phyloP scores from a whole-genome alignment of 2,329 filamentous ascomycete genomes.

The Cladobotryum protrusum region DNA sequence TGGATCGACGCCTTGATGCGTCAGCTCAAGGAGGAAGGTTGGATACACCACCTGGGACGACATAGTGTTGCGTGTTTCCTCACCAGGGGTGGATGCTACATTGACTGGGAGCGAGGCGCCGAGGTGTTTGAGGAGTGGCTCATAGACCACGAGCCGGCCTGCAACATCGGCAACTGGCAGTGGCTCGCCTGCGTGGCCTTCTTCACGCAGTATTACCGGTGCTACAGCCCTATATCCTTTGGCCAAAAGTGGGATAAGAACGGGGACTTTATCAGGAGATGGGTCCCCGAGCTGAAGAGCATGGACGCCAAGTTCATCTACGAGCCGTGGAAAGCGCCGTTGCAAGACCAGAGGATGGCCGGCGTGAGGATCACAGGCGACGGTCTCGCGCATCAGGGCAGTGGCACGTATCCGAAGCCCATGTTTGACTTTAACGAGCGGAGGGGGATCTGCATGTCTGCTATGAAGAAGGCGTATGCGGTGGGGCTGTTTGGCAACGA shows the following conservation, averaged over 20 bases:
- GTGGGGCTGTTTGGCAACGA: slow-evolving; percentile 60
- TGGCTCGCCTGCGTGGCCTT: slow-evolving; percentile 74
- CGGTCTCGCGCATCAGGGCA: slow-evolving; percentile 35
- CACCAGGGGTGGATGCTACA: slow-evolving; percentile 71
- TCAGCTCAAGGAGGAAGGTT: slow-evolving; percentile 63
- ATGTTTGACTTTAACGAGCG: slow-evolving; percentile 70
- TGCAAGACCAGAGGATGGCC: slow-evolving; percentile 62
- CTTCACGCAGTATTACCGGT: slow-evolving; percentile 64
- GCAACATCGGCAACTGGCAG: slow-evolving; percentile 72
- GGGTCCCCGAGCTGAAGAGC: slow-evolving; percentile 58
- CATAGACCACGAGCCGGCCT: slow-evolving; percentile 67
- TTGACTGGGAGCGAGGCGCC: slow-evolving; percentile 72
- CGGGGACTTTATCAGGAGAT: slow-evolving; percentile 57
- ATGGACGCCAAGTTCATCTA: slow-evolving; percentile 67
- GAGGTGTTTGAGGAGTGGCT: slow-evolving; percentile 74
- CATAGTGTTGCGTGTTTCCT: slow-evolving; percentile 77
- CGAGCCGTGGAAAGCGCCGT: slow-evolving; percentile 70
- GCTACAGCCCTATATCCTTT: slow-evolving; percentile 65
- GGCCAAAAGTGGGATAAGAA: slow-evolving; percentile 70
- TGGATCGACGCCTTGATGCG: slow-evolving; percentile 80
- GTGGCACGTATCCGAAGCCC: slow-evolving; percentile 60
- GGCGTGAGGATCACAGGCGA: slow-evolving; percentile 56
- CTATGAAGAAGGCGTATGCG: slow-evolving; percentile 65
- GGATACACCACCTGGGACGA: slow-evolving; percentile 73
- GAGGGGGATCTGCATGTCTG: slow-evolving; percentile 55